phyloP scores from a whole-genome alignment of 192 early-diverging fungal genomes.

The Diversispora epigaea region DNA sequence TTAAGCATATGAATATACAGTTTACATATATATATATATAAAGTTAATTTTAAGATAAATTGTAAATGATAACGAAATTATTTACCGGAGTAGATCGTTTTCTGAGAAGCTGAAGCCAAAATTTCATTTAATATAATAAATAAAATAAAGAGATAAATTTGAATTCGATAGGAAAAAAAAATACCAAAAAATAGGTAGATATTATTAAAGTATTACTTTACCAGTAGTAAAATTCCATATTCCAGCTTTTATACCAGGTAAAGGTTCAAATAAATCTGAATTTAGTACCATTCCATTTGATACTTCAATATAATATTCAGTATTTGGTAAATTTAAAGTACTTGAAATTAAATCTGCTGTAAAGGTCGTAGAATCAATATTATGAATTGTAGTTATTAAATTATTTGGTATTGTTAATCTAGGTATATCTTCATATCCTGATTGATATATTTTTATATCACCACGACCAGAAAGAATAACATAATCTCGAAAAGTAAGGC shows the following conservation, averaged over 20 bases:
- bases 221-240: neutral
- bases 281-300: neutral
- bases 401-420: neutral
- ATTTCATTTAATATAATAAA: no score
- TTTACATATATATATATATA: no score
- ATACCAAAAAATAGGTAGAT: neutral
- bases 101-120: no score
- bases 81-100: no score
- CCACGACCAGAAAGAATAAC: neutral
- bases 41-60: no score
- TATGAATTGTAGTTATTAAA: neutral
- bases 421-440: neutral
- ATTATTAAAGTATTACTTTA: neutral
- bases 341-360: neutral
- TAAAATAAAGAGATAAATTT: no score
- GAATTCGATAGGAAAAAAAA: neutral
- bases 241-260: neutral
- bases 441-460: neutral
- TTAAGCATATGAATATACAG: no score
- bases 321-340: conserved; percentile 5
- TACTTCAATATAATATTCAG: conserved; percentile 4
- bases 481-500: neutral
- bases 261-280: neutral
- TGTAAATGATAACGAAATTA: no score
- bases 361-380: neutral